These are phyloP conservation scores for Serendipita sp. DNA, from an alignment of 768 basidiomycete species.

Conservation along the genomic window DNA sequence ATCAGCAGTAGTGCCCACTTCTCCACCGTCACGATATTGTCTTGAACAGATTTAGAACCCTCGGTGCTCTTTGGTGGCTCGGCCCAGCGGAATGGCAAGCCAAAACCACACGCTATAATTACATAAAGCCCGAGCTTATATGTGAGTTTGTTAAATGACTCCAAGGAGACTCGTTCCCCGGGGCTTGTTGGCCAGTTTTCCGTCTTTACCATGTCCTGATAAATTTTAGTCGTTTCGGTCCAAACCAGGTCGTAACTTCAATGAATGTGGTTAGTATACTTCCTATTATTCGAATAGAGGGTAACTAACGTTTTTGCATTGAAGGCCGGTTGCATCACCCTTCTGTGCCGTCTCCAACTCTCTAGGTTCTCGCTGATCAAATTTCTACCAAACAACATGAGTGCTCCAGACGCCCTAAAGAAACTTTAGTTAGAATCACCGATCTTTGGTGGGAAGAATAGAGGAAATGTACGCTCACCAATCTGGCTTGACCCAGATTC, in stretches of 20 bases:
- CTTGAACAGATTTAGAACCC: background rate
- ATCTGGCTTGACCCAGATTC: background rate
- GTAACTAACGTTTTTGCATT: background rate
- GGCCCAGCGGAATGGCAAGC: conserved; percentile 6
- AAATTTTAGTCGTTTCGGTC: background rate
- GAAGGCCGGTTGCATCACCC: background rate
- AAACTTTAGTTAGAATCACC: background rate
- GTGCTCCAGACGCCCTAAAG: background rate
- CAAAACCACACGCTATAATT: conserved; percentile 7
- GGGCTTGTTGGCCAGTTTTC: conserved; percentile 1
- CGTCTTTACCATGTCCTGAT: conserved; percentile 8
- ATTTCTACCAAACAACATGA: background rate
- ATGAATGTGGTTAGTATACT: background rate
- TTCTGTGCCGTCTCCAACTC: background rate
- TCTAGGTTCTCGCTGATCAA: background rate
- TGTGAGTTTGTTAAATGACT: background rate
- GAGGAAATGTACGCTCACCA: background rate
- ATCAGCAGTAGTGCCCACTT: background rate
- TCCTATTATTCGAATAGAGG: background rate
- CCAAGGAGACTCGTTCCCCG: background rate
- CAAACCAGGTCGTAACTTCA: conserved; percentile 2
- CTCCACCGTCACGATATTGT: background rate
- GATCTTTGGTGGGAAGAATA: too few species aligned
- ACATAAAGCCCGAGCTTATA: background rate
- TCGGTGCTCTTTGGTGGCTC: background rate